Evolutionary conservation across 2,329 filamentous ascomycete genomes (phyloP).

Genomic region (Epichloe aotearoae): DNA sequence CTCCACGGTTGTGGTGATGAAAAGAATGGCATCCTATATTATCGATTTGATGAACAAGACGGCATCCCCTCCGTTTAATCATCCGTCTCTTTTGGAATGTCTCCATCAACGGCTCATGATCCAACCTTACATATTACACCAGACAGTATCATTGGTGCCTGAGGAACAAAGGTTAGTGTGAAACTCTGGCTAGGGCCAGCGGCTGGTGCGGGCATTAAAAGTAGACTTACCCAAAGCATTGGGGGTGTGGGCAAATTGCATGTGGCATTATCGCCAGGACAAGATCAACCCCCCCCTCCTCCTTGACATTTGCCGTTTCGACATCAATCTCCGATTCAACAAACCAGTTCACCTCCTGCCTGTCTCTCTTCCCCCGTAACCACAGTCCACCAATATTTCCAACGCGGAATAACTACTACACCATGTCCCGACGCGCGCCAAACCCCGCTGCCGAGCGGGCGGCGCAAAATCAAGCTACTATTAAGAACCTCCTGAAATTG

Average conservation of each 20-base stretch:
- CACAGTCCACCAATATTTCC: background rate
- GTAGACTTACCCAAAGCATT: conserved; percentile 2
- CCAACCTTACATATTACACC: background rate
- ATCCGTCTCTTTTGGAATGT: too few relatives aligned
- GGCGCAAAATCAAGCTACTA: conserved; percentile 83
- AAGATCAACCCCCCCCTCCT: conserved; percentile 1
- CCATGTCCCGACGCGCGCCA: conserved; percentile 66
- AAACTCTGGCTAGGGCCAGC: background rate
- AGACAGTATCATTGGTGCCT: conserved; percentile 6
- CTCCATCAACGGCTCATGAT: background rate
- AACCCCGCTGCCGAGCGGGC: conserved; percentile 76
- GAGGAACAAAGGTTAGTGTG: conserved; percentile 1
- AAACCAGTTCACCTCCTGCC: background rate
- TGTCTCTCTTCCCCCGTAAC: conserved; percentile 5
- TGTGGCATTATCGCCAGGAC: conserved; percentile 3
- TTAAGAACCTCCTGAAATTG: conserved; percentile 89
- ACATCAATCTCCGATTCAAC: background rate
- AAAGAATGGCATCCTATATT: too few relatives aligned
- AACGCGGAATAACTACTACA: conserved; percentile 8
- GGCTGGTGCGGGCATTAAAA: background rate
- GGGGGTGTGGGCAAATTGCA: conserved; percentile 1
- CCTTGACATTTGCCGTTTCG: background rate
- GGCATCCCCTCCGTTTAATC: too few relatives aligned
- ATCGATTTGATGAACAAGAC: too few relatives aligned
- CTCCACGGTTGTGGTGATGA: too few relatives aligned